phyloP scores from a whole-genome alignment of 495 filamentous ascomycete species.

The Oidiodendron maius region DNA sequence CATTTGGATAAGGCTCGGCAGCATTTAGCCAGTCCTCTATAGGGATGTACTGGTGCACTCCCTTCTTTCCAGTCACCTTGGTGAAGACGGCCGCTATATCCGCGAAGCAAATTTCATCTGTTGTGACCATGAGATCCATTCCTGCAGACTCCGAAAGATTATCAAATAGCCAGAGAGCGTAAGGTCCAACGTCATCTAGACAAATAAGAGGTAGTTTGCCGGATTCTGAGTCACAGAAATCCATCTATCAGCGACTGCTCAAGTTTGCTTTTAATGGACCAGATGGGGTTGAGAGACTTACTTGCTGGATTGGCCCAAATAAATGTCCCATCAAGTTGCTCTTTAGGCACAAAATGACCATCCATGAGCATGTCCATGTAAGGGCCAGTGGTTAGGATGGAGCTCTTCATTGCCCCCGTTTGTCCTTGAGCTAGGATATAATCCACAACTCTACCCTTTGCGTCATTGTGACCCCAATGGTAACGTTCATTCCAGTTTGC shows the following conservation, averaged over 20 bases:
- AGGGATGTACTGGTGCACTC: neutral
- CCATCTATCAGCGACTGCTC: too few relatives aligned
- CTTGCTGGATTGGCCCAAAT: neutral
- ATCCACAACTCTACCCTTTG: slow-evolving; percentile 30
- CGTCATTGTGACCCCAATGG: slow-evolving; percentile 33
- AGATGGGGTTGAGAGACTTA: too few relatives aligned
- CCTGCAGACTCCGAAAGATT: neutral
- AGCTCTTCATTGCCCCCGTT: slow-evolving; percentile 27
- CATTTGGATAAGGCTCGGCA: too few relatives aligned
- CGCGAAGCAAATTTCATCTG: neutral
- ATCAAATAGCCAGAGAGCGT: neutral
- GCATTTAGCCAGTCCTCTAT: slow-evolving; percentile 3
- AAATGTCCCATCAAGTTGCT: neutral
- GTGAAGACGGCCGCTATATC: slow-evolving; percentile 1
- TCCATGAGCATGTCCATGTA: slow-evolving; percentile 31
- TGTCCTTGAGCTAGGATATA: too few relatives aligned
- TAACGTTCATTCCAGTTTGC: slow-evolving; percentile 27
- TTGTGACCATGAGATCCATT: neutral
- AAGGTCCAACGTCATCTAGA: neutral
- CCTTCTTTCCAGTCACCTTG: neutral
- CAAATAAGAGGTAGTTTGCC: slow-evolving; percentile 1
- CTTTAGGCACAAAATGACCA: neutral
- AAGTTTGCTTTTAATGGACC: too few relatives aligned
- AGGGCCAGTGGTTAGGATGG: slow-evolving; percentile 29
- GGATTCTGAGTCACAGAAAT: too few relatives aligned